phyloP scores from a whole-genome alignment of 2,329 filamentous ascomycete genomes.

The Phyllosticta paracitricarpa region DNA sequence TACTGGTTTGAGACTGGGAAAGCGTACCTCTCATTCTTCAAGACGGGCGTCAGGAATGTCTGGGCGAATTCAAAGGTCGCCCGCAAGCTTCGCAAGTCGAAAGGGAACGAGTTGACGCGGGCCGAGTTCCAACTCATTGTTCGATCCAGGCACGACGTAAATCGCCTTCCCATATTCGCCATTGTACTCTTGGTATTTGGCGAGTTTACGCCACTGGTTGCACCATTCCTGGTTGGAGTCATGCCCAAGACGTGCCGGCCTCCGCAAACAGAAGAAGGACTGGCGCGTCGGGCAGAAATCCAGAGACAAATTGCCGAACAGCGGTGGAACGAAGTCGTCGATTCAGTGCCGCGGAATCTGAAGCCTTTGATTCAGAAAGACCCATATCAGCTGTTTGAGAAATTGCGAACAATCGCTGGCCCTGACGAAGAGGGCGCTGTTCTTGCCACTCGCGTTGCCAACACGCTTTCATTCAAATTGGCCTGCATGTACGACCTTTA shows the following conservation, averaged over 20 bases:
- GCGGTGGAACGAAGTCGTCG: background rate
- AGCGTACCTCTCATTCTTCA: slow-evolving; percentile 79
- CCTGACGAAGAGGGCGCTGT: background rate
- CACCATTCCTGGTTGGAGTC: slow-evolving; percentile 58
- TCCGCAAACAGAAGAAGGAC: slow-evolving; percentile 50
- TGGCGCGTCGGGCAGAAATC: slow-evolving; percentile 42
- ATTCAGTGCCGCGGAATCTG: slow-evolving; percentile 8
- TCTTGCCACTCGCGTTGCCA: background rate
- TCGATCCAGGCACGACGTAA: slow-evolving; percentile 60
- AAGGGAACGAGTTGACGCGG: slow-evolving; percentile 40
- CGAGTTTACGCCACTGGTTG: slow-evolving; percentile 75
- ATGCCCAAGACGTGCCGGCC: slow-evolving; percentile 79
- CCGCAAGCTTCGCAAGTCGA: slow-evolving; percentile 12
- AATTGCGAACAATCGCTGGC: background rate
- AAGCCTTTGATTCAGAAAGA: slow-evolving; percentile 12
- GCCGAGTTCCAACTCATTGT: slow-evolving; percentile 60
- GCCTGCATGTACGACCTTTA: background rate
- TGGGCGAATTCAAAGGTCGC: slow-evolving; percentile 51
- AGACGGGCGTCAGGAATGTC: slow-evolving; percentile 67
- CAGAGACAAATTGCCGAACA: slow-evolving; percentile 18
- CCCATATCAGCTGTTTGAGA: background rate
- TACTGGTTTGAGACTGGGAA: slow-evolving; percentile 58
- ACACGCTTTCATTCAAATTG: background rate
- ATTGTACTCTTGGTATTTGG: slow-evolving; percentile 68
- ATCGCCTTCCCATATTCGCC: slow-evolving; percentile 69